Percentiles rank a stretch among this genome's conserved stretches.
These are phyloP conservation scores for Claviceps sp. DNA, from an alignment of 2,329 filamentous ascomycete genomes.

Conservation along the genomic window DNA sequence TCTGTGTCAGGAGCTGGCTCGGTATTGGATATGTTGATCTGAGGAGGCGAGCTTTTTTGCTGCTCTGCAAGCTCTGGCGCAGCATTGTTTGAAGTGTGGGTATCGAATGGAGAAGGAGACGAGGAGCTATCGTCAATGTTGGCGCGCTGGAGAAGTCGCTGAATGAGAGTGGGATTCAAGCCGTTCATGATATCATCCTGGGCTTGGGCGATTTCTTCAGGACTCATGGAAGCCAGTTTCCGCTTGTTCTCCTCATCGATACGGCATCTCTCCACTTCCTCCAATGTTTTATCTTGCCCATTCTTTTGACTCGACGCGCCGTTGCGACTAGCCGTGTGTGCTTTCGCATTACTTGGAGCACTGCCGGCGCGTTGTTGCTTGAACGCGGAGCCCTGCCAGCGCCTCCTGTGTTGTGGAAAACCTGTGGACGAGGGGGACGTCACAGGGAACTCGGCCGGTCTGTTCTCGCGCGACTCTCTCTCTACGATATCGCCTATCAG, in stretches of 20 bases:
- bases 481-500: constrained; percentile 70
- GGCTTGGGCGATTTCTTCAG: constrained; percentile 68
- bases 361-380: constrained; percentile 40
- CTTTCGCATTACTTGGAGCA: constrained; percentile 2
- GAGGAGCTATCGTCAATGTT: constrained; percentile 52
- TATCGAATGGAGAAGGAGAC: constrained; percentile 30
- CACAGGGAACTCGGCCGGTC: constrained; percentile 45
- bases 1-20: background rate
- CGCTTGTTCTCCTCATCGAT: constrained; percentile 77
- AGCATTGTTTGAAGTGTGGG: background rate
- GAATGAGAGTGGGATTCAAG: constrained; percentile 61
- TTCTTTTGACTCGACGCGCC: background rate
- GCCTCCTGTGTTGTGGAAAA: constrained; percentile 81
- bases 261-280: constrained; percentile 47
- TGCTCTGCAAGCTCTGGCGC: background rate
- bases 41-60: background rate
- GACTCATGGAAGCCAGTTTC: constrained; percentile 63
- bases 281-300: constrained; percentile 13
- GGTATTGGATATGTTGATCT: background rate
- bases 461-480: constrained; percentile 45
- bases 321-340: background rate
- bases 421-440: constrained; percentile 41
- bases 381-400: constrained; percentile 61
- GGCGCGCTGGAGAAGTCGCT: constrained; percentile 62
- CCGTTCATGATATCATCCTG: constrained; percentile 67